Conservation (phyloP, 2,329 filamentous ascomycete genomes). For the Cercospora janseana region DNA sequence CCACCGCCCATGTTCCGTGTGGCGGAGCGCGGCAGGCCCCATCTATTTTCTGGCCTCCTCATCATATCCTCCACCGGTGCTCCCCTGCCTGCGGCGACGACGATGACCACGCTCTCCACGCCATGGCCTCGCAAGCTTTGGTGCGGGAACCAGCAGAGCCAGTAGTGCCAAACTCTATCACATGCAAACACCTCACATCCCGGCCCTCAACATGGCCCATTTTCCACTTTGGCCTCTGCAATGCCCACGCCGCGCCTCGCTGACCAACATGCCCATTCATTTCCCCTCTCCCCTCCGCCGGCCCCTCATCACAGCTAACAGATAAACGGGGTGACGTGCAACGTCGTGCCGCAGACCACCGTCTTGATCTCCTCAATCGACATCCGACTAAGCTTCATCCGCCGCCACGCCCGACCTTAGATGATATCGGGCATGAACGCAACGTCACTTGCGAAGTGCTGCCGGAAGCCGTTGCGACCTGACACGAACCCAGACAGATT, state of each 20-base stretch:
- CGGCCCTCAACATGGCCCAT: neutral
- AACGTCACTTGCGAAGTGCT: no score
- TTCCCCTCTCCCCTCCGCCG: neutral
- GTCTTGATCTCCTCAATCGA: no score
- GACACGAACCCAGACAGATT: no score
- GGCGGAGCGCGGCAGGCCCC: no score
- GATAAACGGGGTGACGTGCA: no score
- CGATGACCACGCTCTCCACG: neutral
- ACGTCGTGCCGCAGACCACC: no score
- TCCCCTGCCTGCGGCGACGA: neutral
- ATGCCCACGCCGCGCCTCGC: neutral
- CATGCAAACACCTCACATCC: slow-evolving; percentile 6
- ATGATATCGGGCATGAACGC: no score
- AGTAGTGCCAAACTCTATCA: slow-evolving; percentile 6
- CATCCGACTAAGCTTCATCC: no score
- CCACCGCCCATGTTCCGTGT: no score
- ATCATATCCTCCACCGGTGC: neutral
- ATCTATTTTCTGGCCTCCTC: no score
- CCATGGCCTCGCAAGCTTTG: neutral
- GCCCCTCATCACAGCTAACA: neutral
- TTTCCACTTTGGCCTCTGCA: slow-evolving; percentile 1
- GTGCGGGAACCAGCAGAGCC: neutral
- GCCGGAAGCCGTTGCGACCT: no score
- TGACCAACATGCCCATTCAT: neutral
- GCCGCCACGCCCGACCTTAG: no score